Conservation (phyloP, 106 monocot genomes). For the Dactylorhiza incarnata region DNA sequence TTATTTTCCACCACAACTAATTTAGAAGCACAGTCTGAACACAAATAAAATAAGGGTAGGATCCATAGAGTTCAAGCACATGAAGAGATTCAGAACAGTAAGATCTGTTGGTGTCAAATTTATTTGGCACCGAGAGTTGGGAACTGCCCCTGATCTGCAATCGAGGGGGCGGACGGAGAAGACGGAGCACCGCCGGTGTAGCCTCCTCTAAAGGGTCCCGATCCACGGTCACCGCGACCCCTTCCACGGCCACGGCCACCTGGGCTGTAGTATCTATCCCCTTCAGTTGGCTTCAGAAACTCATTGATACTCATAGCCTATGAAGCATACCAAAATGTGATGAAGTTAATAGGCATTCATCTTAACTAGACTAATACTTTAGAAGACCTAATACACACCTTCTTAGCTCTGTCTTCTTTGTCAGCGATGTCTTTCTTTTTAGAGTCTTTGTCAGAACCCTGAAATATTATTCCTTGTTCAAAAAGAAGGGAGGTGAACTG, state of each 20-base stretch:
- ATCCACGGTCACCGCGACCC: conserved; percentile 18
- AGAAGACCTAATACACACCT: conserved; percentile 24
- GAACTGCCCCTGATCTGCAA: conserved; percentile 72
- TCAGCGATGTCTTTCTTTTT: conserved; percentile 53
- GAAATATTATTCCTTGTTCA: background rate
- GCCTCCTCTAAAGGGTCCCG: conserved; percentile 36
- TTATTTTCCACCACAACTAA: too few relatives aligned
- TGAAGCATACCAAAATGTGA: background rate
- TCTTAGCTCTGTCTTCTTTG: conserved; percentile 47
- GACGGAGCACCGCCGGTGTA: conserved; percentile 1
- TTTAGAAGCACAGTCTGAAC: too few relatives aligned
- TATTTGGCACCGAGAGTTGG: conserved; percentile 69
- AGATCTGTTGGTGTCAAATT: background rate
- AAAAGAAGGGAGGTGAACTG: background rate
- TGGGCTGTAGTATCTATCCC: conserved; percentile 38
- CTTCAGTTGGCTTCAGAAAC: conserved; percentile 78
- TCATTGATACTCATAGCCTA: conserved; percentile 72
- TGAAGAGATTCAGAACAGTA: background rate
- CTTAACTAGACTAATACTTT: too few relatives aligned
- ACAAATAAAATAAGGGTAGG: too few relatives aligned
- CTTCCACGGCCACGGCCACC: conserved; percentile 63
- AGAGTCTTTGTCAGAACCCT: conserved; percentile 72
- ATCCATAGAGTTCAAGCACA: background rate
- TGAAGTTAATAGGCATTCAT: too few relatives aligned
- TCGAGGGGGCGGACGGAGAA: conserved; percentile 29